Conservation (phyloP, 306 rosid species). For the Echinosophora koreensis region DNA sequence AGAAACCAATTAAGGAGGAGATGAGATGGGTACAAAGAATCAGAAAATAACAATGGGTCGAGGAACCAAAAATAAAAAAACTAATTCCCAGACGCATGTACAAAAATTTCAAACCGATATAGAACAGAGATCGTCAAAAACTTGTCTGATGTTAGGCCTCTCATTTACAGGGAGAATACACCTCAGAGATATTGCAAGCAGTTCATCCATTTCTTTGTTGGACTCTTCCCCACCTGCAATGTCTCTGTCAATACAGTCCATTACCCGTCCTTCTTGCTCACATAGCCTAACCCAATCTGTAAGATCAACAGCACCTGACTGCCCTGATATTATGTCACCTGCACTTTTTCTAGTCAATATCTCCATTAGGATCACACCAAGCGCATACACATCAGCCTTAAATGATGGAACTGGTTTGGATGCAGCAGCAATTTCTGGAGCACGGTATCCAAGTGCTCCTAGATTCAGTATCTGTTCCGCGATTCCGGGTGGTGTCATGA, state of each 20-base stretch:
- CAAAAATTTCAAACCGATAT: conserved; percentile 76
- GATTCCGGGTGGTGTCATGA: conserved; percentile 88
- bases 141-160: conserved; percentile 99
- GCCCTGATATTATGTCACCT: conserved; percentile 97
- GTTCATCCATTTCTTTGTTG: conserved; percentile 77
- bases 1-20: conserved; percentile 67
- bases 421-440: conserved; percentile 84
- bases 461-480: conserved; percentile 93
- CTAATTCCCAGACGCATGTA: conserved; percentile 86
- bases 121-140: conserved; percentile 84
- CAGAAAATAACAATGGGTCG: conserved; percentile 63
- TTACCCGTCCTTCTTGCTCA: conserved; percentile 91
- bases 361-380: conserved; percentile 96
- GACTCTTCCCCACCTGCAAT: conserved; percentile 89
- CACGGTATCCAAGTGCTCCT: conserved; percentile 96
- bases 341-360: conserved; percentile 91
- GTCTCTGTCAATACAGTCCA: conserved; percentile 96
- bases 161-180: conserved; percentile 99
- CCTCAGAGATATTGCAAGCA: conserved; percentile 83
- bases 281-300: conserved; percentile 98
- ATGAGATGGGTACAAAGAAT: conserved; percentile 53
- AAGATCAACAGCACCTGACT: conserved; percentile 93
- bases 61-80: conserved; percentile 77
- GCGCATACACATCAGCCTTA: conserved; percentile 94
- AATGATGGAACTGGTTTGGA: conserved; percentile 81